Percentiles rank a stretch among this genome's conserved stretches.
Conservation (phyloP, 2,329 filamentous ascomycete species). For the Xylaria sp. region DNA sequence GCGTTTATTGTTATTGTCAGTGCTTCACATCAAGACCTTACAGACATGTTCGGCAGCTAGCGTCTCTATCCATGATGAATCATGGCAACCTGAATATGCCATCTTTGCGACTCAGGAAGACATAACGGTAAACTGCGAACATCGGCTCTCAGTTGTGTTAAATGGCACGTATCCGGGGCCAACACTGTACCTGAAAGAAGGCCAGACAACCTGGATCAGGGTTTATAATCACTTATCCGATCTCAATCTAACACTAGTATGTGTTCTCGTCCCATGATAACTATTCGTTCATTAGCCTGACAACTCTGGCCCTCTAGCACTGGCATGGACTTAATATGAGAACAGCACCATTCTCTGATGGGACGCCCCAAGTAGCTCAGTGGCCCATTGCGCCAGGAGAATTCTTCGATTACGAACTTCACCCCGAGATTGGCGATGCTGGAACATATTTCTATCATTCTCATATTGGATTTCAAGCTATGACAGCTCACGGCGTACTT, state of each 20-base stretch:
- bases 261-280: not conserved
- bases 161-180: conserved; percentile 66
- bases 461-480: conserved; percentile 70
- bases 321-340: conserved; percentile 73
- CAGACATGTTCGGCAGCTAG: conserved; percentile 39
- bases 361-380: conserved; percentile 67
- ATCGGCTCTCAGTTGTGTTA: conserved; percentile 58
- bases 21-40: conserved; percentile 39
- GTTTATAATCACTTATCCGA: conserved; percentile 66
- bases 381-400: conserved; percentile 71
- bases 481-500: conserved; percentile 66
- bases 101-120: conserved; percentile 48
- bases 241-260: conserved; percentile 64
- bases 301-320: conserved; percentile 56
- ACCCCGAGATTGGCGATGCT: conserved; percentile 60
- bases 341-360: conserved; percentile 71
- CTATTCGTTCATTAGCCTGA: conserved; percentile 22
- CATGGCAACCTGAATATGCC: conserved; percentile 48
- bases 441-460: conserved; percentile 77
- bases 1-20: conserved; percentile 37
- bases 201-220: conserved; percentile 63
- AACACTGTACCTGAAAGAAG: conserved; percentile 57
- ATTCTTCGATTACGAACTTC: conserved; percentile 75
- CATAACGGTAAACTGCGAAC: conserved; percentile 58
- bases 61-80: conserved; percentile 41